Base-by-base conservation (phyloP, 192 early-diverging fungal genomes). In the Coemansia sp. region DNA sequence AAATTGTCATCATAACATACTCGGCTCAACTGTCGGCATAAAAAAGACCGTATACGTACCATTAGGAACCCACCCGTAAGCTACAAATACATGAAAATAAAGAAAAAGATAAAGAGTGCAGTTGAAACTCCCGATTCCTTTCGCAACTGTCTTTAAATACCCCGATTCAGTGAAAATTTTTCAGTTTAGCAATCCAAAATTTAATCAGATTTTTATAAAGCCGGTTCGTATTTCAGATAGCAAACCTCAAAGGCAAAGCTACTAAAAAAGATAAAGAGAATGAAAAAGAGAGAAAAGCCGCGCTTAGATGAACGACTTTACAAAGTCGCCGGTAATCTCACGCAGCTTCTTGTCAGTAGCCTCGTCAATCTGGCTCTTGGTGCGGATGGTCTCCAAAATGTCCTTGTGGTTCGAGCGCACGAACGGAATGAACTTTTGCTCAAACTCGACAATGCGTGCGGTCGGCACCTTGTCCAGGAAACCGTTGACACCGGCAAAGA, bases 401-500 rank as follows among this genome's bases (percentile, higher is more conserved):
- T 93, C 93, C 62, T 86, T 79, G 81, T 96, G 93, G 83, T 93
- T 94, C 64, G 93, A 85, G 63, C 85, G 83, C 72, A 99, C 76
- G 86, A 92, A 85, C 54, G 93, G 91, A 64, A 94, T 86, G 78
- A 97, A 88, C 65, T 88, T 89, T 57, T 87, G 81, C 84, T 99
- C 97, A 83, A 94, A 99, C 73, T 93, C 90, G 72, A 89, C 90
- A 59, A 99, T 88, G 77, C 92, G 91, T 85, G 89, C 86, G 68
- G 93, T 93, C 61, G 92, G 92, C 80, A 99, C 84, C 89, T 97
- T 98, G 88, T 99, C 97, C 49, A 99, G 88, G 93, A 93, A 97
- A 68, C 95, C 97, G 85, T 99, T 93, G 77, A 99, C 97, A 93
- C 96, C 94, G 64, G 97, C 92, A 83, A 95, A 99, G 74, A 99